Evolutionary conservation across 208 protist species (phyloP).

Genomic region (Trypanosoma lewisi): DNA sequence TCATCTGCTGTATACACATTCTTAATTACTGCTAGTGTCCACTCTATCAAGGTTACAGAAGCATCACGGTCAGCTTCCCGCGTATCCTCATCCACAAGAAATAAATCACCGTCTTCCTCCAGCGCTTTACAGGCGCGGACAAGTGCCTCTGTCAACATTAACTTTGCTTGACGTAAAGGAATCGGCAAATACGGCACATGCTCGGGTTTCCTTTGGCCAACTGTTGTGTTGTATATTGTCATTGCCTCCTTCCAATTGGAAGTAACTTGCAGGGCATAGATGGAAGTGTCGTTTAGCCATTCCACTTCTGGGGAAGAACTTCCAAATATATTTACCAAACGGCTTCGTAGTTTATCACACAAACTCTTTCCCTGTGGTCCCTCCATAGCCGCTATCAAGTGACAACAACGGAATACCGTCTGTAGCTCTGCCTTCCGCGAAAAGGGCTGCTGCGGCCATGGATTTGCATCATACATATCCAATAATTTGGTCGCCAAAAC

Average conservation of each 20-base stretch:
- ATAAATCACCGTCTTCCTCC: constrained; percentile 9
- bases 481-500: constrained; percentile 36
- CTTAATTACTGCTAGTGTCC: constrained; percentile 20
- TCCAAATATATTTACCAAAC: constrained; percentile 48
- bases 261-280: constrained; percentile 53
- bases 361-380: constrained; percentile 12
- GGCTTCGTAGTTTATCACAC: constrained; percentile 23
- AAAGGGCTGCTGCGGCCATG: constrained; percentile 70
- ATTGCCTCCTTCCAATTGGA: constrained; percentile 39
- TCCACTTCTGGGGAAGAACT: constrained; percentile 45
- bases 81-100: constrained; percentile 56
- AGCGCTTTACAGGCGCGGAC: constrained; percentile 30
- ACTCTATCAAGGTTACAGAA: constrained; percentile 9
- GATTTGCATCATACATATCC: constrained; percentile 54
- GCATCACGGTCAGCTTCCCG: constrained; percentile 24
- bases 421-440: constrained; percentile 71
- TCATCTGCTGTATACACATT: constrained; percentile 28
- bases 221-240: constrained; percentile 39
- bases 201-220: constrained; percentile 29
- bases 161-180: constrained; percentile 49
- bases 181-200: constrained; percentile 56
- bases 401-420: constrained; percentile 76
- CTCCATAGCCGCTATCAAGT: constrained; percentile 40
- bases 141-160: constrained; percentile 41
- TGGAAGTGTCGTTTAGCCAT: constrained; percentile 68